Percentiles rank a stretch among this genome's conserved stretches.
phyloP scores from a whole-genome alignment of 345 rosid genomes.

The Eucalyptus cloeziana region DNA sequence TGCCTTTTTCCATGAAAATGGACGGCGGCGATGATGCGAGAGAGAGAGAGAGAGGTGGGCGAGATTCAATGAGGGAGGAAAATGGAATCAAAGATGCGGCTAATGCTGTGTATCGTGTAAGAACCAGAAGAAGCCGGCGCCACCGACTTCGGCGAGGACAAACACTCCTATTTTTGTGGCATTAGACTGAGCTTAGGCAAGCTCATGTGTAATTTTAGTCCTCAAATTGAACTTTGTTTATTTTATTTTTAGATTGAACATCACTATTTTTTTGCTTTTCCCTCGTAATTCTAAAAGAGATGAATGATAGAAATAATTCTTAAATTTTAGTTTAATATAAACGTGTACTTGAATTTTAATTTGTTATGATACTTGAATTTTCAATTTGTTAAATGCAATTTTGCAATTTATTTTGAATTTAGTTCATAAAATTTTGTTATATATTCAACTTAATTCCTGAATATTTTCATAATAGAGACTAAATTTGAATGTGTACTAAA shows the following conservation, averaged over 20 bases:
- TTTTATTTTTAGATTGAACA: neutral
- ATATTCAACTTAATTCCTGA: rapidly evolving
- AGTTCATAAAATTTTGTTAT: rapidly evolving
- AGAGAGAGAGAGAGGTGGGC: neutral
- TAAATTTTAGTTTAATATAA: too few species aligned
- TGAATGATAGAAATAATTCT: rapidly evolving
- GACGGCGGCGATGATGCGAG: neutral
- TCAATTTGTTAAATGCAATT: rapidly evolving
- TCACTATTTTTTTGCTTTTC: neutral
- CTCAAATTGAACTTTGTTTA: neutral
- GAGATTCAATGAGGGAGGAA: neutral
- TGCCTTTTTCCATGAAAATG: constrained; percentile 21
- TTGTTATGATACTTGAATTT: too few species aligned
- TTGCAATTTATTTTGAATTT: too few species aligned
- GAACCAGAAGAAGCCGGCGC: neutral
- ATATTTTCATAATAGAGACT: rapidly evolving
- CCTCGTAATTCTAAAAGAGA: neutral
- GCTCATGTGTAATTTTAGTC: neutral
- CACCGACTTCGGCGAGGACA: neutral
- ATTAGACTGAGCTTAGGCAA: neutral
- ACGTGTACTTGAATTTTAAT: too few species aligned
- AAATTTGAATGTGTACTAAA: rapidly evolving
- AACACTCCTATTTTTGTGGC: neutral
- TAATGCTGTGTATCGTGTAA: neutral
- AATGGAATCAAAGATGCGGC: neutral